These are phyloP conservation scores for Teratosphaeria epicoccoides DNA, from an alignment of 2,329 filamentous ascomycete species.

Conservation along the genomic window DNA sequence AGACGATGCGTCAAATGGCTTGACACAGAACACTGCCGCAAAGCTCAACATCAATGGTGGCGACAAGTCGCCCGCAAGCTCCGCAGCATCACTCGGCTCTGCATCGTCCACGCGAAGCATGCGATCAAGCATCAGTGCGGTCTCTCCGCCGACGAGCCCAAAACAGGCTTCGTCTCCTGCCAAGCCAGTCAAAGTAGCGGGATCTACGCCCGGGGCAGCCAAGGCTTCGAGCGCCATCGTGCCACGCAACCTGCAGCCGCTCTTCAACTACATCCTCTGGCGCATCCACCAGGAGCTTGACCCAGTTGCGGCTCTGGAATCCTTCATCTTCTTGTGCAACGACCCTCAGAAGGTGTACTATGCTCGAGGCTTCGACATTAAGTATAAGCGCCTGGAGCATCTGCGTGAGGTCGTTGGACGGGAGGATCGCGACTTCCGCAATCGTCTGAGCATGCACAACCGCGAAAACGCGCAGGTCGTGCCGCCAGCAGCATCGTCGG, in stretches of 20 bases:
- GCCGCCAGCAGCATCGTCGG: not conserved
- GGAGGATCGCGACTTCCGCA: slow-evolving; percentile 39
- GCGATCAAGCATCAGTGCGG: slow-evolving; percentile 24
- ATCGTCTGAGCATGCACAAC: slow-evolving; percentile 21
- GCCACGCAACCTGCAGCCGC: slow-evolving; percentile 33
- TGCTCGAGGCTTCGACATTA: slow-evolving; percentile 41
- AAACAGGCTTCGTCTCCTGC: slow-evolving; percentile 18
- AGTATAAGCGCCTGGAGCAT: slow-evolving; percentile 40
- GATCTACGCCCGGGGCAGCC: slow-evolving; percentile 2
- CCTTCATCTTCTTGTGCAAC: slow-evolving; percentile 43
- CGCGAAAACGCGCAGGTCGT: slow-evolving; percentile 12
- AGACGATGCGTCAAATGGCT: slow-evolving; percentile 13
- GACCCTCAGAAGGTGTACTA: slow-evolving; percentile 36
- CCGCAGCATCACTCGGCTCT: slow-evolving; percentile 30
- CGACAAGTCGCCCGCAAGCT: slow-evolving; percentile 33
- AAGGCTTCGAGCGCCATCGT: slow-evolving; percentile 23
- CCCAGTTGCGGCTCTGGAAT: slow-evolving; percentile 37
- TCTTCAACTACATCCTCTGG: slow-evolving; percentile 44
- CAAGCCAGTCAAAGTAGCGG: slow-evolving; percentile 4
- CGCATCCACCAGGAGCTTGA: slow-evolving; percentile 40
- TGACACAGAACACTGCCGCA: slow-evolving; percentile 28
- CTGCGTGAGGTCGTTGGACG: slow-evolving; percentile 39
- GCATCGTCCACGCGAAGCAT: slow-evolving; percentile 30
- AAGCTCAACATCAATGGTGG: slow-evolving; percentile 20
- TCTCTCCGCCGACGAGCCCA: slow-evolving; percentile 24